Evolutionary conservation across 116 monocot genomes (phyloP).

Genomic region (Cymodocea nodosa): DNA sequence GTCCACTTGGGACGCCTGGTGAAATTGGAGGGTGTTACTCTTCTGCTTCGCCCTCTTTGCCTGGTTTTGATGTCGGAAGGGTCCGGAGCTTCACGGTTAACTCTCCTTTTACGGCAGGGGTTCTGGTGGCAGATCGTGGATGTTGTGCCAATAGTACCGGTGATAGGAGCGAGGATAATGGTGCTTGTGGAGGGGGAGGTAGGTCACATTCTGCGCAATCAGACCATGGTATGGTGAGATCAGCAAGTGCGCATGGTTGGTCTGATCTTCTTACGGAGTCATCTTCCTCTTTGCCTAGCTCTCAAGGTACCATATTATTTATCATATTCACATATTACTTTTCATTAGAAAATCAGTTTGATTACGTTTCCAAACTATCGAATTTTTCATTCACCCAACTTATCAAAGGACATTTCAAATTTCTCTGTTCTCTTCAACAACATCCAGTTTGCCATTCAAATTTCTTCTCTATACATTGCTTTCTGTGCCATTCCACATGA

Average conservation of each 20-base stretch:
- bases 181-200: constrained; percentile 4
- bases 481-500: too few species aligned
- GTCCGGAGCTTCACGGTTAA: constrained; percentile 13
- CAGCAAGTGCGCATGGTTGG: constrained; percentile 45
- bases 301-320: constrained; percentile 8
- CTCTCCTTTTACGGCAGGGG: constrained; percentile 62
- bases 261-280: constrained; percentile 25
- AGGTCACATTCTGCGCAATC: constrained; percentile 25
- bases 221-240: constrained; percentile 30
- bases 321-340: too few species aligned
- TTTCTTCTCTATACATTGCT: too few species aligned
- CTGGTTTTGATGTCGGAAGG: constrained; percentile 47
- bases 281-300: constrained; percentile 30
- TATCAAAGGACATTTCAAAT: too few species aligned
- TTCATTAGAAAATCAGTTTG: too few species aligned
- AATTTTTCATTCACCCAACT: too few species aligned
- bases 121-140: constrained; percentile 37
- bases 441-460: too few species aligned
- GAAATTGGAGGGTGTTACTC: constrained; percentile 9
- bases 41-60: constrained; percentile 30
- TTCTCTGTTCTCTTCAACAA: too few species aligned
- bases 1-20: constrained; percentile 46
- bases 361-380: too few species aligned
- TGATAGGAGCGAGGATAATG: constrained; percentile 1
- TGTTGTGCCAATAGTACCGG: background rate